Evolutionary conservation across 495 filamentous ascomycete species (phyloP).

Genomic region (Xanthoparmelia taractica): DNA sequence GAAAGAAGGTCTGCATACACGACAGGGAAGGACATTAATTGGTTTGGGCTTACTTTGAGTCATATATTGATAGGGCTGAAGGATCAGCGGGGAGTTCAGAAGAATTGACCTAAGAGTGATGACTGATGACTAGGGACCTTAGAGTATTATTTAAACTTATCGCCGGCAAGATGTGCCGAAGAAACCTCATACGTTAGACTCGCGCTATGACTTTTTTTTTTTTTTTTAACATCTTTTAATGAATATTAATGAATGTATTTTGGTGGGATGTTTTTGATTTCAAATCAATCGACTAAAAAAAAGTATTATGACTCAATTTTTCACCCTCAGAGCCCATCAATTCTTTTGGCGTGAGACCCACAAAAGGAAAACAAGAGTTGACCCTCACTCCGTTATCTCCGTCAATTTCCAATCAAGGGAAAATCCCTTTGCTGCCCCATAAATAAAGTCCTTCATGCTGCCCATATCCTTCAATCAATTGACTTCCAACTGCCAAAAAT

Average conservation of each 20-base stretch:
- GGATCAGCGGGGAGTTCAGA: no score
- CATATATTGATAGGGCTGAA: background rate
- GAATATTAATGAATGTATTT: no score
- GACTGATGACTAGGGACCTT: no score
- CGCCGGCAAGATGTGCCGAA: no score
- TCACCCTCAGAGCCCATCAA: background rate
- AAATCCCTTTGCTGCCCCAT: background rate
- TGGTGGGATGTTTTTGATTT: background rate
- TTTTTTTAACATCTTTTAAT: no score
- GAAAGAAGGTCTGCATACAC: background rate
- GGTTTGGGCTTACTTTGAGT: no score
- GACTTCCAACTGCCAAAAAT: constrained; percentile 11
- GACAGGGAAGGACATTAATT: no score
- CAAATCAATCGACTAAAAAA: background rate
- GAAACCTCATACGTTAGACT: no score
- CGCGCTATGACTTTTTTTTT: no score
- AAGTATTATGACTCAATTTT: background rate
- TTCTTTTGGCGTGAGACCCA: background rate
- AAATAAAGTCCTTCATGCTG: background rate
- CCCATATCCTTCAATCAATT: background rate
- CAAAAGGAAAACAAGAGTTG: background rate
- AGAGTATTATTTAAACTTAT: no score
- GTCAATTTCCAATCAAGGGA: background rate
- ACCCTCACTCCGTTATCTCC: background rate
- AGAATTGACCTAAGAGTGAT: no score